Conservation (phyloP, 2,329 filamentous ascomycete species). For the Torrubiella hemipterigena region DNA sequence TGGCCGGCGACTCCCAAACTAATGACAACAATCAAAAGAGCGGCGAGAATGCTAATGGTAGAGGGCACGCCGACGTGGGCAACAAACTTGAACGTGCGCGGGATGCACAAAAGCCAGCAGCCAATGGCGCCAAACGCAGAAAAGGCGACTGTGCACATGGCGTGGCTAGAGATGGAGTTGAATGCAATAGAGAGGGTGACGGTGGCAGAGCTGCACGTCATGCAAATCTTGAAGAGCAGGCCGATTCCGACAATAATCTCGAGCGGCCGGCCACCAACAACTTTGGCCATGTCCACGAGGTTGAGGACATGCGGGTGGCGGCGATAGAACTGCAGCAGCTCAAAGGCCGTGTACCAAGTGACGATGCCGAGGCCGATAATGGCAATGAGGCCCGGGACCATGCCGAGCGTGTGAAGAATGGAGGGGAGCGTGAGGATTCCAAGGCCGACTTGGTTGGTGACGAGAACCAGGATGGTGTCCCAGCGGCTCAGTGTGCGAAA, state of each 20-base stretch:
- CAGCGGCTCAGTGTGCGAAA: slow-evolving; percentile 21
- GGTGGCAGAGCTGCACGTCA: slow-evolving; percentile 56
- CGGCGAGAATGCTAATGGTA: slow-evolving; percentile 20
- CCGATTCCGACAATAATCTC: slow-evolving; percentile 34
- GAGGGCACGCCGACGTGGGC: slow-evolving; percentile 18
- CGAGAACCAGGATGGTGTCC: slow-evolving; percentile 19
- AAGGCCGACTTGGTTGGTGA: slow-evolving; percentile 22
- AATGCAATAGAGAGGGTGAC: slow-evolving; percentile 55
- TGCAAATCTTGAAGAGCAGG: slow-evolving; percentile 61
- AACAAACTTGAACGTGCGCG: slow-evolving; percentile 46
- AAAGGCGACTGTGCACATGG: slow-evolving; percentile 55
- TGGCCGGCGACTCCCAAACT: slow-evolving; percentile 17
- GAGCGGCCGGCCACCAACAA: slow-evolving; percentile 26
- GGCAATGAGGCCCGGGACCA: slow-evolving; percentile 56
- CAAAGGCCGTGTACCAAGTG: slow-evolving; percentile 45
- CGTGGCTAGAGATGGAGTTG: slow-evolving; percentile 53
- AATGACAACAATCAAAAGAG: slow-evolving; percentile 24
- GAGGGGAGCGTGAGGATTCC: slow-evolving; percentile 58
- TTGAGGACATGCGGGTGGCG: slow-evolving; percentile 57
- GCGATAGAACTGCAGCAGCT: slow-evolving; percentile 53
- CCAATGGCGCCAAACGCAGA: slow-evolving; percentile 49
- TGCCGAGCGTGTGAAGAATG: slow-evolving; percentile 54
- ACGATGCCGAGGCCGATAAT: slow-evolving; percentile 53
- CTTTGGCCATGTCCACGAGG: slow-evolving; percentile 56
- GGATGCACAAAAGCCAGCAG: slow-evolving; percentile 52